Evolutionary conservation across 2,329 filamentous ascomycete genomes (phyloP).

Genomic region (Pseudogymnoascus pannorum): DNA sequence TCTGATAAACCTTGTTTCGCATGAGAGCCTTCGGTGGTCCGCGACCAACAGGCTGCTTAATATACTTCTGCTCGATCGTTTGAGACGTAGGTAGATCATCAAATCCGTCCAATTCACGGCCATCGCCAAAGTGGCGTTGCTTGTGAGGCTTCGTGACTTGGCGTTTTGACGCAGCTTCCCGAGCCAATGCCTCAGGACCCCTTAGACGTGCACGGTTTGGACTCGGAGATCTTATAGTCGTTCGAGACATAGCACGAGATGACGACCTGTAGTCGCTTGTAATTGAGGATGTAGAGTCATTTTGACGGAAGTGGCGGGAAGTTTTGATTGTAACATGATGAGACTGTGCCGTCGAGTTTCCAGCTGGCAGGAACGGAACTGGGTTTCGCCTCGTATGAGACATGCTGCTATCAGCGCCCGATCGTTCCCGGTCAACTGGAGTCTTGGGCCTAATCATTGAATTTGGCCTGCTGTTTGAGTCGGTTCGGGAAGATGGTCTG

Average conservation of each 20-base stretch:
- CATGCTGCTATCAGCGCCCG: slow-evolving; percentile 42
- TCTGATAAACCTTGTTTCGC: slow-evolving; percentile 50
- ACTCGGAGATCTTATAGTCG: slow-evolving; percentile 49
- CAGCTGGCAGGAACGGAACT: slow-evolving; percentile 72
- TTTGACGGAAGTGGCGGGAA: slow-evolving; percentile 65
- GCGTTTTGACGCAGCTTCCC: slow-evolving; percentile 51
- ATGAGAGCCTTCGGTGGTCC: slow-evolving; percentile 55
- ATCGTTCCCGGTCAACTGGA: slow-evolving; percentile 52
- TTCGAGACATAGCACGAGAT: slow-evolving; percentile 51
- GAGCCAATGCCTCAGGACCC: slow-evolving; percentile 34
- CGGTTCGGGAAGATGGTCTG: slow-evolving; percentile 52
- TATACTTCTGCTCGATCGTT: slow-evolving; percentile 70
- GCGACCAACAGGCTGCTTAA: slow-evolving; percentile 68
- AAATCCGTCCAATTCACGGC: slow-evolving; percentile 84
- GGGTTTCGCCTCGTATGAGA: slow-evolving; percentile 52
- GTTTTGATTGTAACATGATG: slow-evolving; percentile 70
- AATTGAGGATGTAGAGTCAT: slow-evolving; percentile 68
- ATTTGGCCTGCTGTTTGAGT: slow-evolving; percentile 40
- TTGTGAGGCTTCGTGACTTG: slow-evolving; percentile 67
- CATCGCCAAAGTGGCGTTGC: slow-evolving; percentile 76
- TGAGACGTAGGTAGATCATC: slow-evolving; percentile 90
- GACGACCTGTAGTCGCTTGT: slow-evolving; percentile 48
- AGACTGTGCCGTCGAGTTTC: slow-evolving; percentile 63
- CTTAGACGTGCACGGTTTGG: slow-evolving; percentile 41
- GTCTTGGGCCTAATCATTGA: slow-evolving; percentile 59